Evolutionary conservation across 2,329 filamentous ascomycete species (phyloP).

Genomic region (Phaeosphaeriaceae sp.): DNA sequence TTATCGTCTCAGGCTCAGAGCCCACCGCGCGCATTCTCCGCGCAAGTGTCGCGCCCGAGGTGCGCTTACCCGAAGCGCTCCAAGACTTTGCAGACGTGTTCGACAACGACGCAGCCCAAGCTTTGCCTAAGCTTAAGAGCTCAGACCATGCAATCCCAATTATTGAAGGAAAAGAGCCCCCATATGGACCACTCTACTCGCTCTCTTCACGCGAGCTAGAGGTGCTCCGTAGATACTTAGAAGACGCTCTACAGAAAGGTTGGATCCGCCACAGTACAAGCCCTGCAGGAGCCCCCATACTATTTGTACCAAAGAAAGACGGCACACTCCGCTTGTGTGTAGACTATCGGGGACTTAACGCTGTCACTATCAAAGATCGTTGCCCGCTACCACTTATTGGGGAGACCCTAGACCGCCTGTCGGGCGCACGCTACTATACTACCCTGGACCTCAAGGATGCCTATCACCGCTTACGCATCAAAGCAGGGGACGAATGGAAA

Average conservation of each 20-base stretch:
- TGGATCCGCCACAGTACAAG: background rate
- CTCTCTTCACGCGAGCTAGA: background rate
- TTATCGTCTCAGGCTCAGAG: no score
- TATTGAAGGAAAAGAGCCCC: background rate
- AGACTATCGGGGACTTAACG: background rate
- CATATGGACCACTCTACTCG: background rate
- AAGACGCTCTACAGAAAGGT: background rate
- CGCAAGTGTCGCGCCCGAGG: no score
- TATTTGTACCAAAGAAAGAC: background rate
- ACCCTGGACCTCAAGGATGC: slow-evolving; percentile 4
- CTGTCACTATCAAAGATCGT: slow-evolving; percentile 1
- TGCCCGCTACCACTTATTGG: background rate
- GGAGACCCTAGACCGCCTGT: background rate
- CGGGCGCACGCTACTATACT: background rate
- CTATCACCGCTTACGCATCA: background rate
- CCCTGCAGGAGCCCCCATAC: background rate
- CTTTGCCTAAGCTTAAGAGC: no score
- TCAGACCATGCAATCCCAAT: background rate
- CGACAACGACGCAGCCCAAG: no score
- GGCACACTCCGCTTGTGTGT: background rate
- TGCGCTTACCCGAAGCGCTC: no score
- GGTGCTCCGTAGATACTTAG: background rate
- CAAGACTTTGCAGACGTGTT: no score
- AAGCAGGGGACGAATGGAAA: slow-evolving; percentile 6
- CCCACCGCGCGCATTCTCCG: no score